Evolutionary conservation across 371 early-diverging fungal genomes (phyloP), one percentile per base, ranked within the genome.

Genomic region (Circinella umbellata): DNA sequence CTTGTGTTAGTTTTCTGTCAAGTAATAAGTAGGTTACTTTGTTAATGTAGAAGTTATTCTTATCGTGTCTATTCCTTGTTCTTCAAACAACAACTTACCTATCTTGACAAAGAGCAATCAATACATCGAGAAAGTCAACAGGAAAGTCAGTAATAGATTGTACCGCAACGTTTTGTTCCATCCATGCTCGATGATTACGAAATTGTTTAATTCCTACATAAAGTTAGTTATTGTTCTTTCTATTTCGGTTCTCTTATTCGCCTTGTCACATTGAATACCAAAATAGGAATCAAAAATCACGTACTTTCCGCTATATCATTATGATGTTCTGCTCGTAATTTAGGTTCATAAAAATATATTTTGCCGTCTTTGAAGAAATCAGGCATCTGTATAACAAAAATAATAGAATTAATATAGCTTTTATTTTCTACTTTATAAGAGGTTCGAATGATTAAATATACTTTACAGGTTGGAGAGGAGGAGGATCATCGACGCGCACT

Each of bases 51-150:
- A 1, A 27, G 27, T 27, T 27, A 27, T 27, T 27, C 27, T 27
- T 27, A 27, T 27, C 27, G 27, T 27, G 27, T 0, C 27, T 27
- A 27, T 27, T 27, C 2, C 27, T 27, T 27, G 27, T 27, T 27
- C 27, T 27, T 27, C 27, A 27, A 27, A 27, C 2, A 27, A 42
- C 11, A 34, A 37, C 46, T 14, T 48, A 80, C 80, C 77, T 77
- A 46, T 84, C 84, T 69, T 84, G 82, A 9, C 74, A 66, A 13
- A 84, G 66, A 4, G 76, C 72, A 37, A 73, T 76, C 48, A 84
- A 60, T 8, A 81, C 39, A 46, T 69, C 68, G n/a, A 64, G 36
- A 51, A 69, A 82, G 1, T 42, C 57, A 15, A 54, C 57, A 18
- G 80, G 78, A 62, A 82, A 71, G 17, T 73, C 74, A 13, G 61